Percentiles rank a stretch among this genome's conserved stretches.
Evolutionary conservation across 116 monocot genomes (phyloP).

Genomic region (Posidonia oceanica): DNA sequence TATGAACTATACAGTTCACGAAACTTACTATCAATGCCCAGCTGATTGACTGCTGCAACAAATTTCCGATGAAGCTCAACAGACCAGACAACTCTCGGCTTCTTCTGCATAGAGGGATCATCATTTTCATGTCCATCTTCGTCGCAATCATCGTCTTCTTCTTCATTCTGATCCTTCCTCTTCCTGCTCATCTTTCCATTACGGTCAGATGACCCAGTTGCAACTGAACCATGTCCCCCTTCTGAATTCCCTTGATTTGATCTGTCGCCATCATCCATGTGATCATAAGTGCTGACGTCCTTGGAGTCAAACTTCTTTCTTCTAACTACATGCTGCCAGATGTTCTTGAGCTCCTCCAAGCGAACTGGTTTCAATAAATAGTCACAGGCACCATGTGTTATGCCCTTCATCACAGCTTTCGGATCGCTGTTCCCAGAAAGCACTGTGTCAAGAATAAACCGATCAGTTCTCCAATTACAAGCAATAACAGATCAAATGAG

Average conservation of each 20-base stretch:
- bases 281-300: conserved; percentile 23
- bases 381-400: conserved; percentile 95
- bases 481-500: no score
- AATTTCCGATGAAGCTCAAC: conserved; percentile 81
- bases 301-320: conserved; percentile 43
- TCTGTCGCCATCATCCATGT: conserved; percentile 34
- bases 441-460: conserved; percentile 36
- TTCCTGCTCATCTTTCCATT: conserved; percentile 39
- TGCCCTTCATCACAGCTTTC: conserved; percentile 88
- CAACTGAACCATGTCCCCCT: conserved; percentile 14
- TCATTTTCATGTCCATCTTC: conserved; percentile 40
- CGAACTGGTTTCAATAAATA: conserved; percentile 89
- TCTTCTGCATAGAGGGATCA: conserved; percentile 65
- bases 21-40: conserved; percentile 83
- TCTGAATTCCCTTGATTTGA: conserved; percentile 13
- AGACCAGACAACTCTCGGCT: conserved; percentile 93
- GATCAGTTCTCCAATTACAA: neutral
- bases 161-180: conserved; percentile 76
- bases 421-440: conserved; percentile 79
- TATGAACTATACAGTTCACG: no score
- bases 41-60: conserved; percentile 72
- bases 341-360: conserved; percentile 84
- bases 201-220: conserved; percentile 20
- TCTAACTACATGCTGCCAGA: conserved; percentile 95
- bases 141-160: conserved; percentile 40